Percentiles rank a stretch among this genome's conserved stretches.
Conservation (phyloP, 2,329 filamentous ascomycete genomes). For the Bipolaris zeicola region DNA sequence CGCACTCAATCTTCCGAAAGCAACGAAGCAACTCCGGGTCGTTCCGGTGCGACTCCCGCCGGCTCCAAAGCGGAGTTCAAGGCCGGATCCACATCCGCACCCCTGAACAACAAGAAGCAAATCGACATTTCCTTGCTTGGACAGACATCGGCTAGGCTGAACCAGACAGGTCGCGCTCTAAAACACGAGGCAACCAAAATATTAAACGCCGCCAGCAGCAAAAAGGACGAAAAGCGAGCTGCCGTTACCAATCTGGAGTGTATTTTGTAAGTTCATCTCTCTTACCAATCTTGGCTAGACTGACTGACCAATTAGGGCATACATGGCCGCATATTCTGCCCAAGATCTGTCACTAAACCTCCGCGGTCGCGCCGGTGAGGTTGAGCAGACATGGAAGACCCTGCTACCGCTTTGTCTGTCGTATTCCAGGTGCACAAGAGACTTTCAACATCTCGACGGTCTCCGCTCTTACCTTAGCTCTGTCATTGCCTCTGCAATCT, state of each 20-base stretch:
- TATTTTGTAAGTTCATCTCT: constrained; percentile 43
- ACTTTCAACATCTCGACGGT: constrained; percentile 48
- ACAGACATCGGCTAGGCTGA: constrained; percentile 48
- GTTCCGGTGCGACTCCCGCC: constrained; percentile 39
- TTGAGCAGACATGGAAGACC: constrained; percentile 47
- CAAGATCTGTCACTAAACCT: constrained; percentile 39
- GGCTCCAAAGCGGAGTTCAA: constrained; percentile 32
- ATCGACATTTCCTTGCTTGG: constrained; percentile 46
- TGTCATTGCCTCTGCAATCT: constrained; percentile 49
- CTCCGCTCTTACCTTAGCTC: constrained; percentile 50
- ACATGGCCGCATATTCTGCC: constrained; percentile 47
- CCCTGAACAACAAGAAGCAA: constrained; percentile 38
- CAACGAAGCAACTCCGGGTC: constrained; percentile 43
- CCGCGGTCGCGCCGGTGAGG: constrained; percentile 39
- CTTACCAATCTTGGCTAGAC: neutral
- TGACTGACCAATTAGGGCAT: constrained; percentile 43
- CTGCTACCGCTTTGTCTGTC: constrained; percentile 45
- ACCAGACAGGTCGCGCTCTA: constrained; percentile 51
- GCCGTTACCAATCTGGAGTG: constrained; percentile 55
- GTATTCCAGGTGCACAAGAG: constrained; percentile 39
- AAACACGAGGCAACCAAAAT: constrained; percentile 54
- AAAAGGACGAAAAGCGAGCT: constrained; percentile 44
- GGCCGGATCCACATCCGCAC: constrained; percentile 37
- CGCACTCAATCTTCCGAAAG: constrained; percentile 44
- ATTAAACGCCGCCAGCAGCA: constrained; percentile 31